phyloP scores from a whole-genome alignment of 139 green algal species.

The Zygnema circumcarinatum region DNA sequence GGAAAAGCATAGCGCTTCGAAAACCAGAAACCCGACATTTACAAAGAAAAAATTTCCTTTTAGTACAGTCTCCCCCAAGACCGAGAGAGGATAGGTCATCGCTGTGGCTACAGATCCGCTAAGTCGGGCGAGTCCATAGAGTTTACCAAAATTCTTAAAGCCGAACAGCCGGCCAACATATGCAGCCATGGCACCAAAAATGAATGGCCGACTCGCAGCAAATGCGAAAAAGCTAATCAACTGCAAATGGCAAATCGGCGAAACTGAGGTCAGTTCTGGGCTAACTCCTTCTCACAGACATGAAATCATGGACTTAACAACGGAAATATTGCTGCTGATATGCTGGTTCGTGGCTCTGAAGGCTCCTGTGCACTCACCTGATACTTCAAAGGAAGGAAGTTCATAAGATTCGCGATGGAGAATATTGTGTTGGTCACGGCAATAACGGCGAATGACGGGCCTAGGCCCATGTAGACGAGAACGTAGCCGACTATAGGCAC shows the following conservation, averaged over 20 bases:
- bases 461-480: conserved; percentile 20
- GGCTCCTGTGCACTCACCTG: conserved; percentile 6
- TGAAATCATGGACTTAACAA: no score
- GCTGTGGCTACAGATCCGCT: conserved; percentile 4
- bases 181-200: conserved; percentile 33
- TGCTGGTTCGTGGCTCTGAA: no score
- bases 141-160: conserved; percentile 42
- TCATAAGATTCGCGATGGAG: not conserved
- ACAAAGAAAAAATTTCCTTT: conserved; percentile 18
- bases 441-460: conserved; percentile 26
- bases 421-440: conserved; percentile 16
- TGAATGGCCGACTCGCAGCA: not conserved
- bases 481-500: conserved; percentile 28
- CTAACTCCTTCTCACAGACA: no score
- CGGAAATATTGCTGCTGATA: no score
- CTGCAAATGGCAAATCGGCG: no score
- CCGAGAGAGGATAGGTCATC: conserved; percentile 22
- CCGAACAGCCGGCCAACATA: conserved; percentile 29
- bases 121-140: conserved; percentile 40
- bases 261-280: no score
- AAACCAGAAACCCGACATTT: conserved; percentile 10
- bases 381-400: not conserved
- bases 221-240: conserved; percentile 10
- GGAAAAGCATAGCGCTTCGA: not conserved
- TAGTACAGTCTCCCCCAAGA: not conserved